Evolutionary conservation across 495 filamentous ascomycete genomes (phyloP).

Genomic region (Penicillium coffeae): DNA sequence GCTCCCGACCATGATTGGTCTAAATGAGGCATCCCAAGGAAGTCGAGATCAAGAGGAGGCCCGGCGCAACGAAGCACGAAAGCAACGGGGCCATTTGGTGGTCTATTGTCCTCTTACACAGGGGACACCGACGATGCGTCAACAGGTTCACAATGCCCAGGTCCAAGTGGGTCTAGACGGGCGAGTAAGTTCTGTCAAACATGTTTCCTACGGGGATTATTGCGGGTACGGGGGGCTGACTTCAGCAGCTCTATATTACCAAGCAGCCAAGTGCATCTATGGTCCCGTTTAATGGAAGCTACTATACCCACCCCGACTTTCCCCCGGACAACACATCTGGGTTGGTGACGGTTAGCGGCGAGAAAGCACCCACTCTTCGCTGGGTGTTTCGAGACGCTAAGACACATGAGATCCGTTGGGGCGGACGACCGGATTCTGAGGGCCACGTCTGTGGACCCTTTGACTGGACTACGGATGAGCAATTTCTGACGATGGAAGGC

Average conservation of each 20-base stretch:
- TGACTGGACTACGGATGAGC: conserved; percentile 25
- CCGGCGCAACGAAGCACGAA: conserved; percentile 17
- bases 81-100: conserved; percentile 19
- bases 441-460: conserved; percentile 27
- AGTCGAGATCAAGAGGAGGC: conserved; percentile 22
- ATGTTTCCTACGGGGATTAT: too few relatives aligned
- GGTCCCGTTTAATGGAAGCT: conserved; percentile 24
- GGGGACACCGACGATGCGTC: conserved; percentile 16
- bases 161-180: conserved; percentile 25
- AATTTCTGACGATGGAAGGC: conserved; percentile 21
- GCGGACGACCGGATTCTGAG: conserved; percentile 20
- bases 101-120: conserved; percentile 15
- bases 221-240: background rate
- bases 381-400: conserved; percentile 26
- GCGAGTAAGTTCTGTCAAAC: conserved; percentile 17
- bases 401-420: conserved; percentile 26
- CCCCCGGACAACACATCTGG: conserved; percentile 20
- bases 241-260: conserved; percentile 22
- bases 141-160: conserved; percentile 25
- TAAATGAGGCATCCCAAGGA: conserved; percentile 25
- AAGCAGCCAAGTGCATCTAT: conserved; percentile 18
- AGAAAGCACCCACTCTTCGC: conserved; percentile 22
- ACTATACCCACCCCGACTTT: conserved; percentile 23
- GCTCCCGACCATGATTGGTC: conserved; percentile 28
- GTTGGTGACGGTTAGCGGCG: conserved; percentile 23